Evolutionary conservation across 352 stramenopile genomes (phyloP), one percentile per base, ranked within the genome.

Genomic region (Aphanomyces astaci): DNA sequence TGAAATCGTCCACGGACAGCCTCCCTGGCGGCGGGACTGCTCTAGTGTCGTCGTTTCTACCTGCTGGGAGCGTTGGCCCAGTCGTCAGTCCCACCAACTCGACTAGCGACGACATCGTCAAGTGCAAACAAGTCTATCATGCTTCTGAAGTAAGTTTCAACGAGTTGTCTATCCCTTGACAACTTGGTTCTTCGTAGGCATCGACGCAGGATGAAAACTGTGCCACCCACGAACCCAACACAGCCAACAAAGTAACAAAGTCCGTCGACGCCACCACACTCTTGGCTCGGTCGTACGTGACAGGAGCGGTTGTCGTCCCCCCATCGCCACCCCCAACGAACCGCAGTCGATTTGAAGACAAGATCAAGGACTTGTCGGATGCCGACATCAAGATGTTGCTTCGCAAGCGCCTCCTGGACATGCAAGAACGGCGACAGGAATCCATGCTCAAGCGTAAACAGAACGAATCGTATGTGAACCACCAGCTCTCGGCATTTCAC

Each of bases 351-450:
- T 68, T 59, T 24, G 62, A 68, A 27, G 25, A 68, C 32, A 51
- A 28, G n/a, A 68, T 68, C 62, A 68, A 68, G 48, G 51, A 59
- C 27, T 32, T 68, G 27, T 68, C 62, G 24, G 62, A 68, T 28
- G 62, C 62, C 11, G 62, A 68, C 33, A 68, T 68, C 32, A 68
- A 68, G 33, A 13, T 60, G 2, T 45, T 68, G 5, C 33, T 68
- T 9, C 62, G 62, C 11, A 68, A 68, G 22, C 62, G 62, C 19
- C 49, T 68, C 28, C 27, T 68, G 10, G 62, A 60, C 30, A 68
- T 56, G 48, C 32, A 51, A 27, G 27, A 48, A 27, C 43, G 43
- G 27, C 49, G 39, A 40, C 43, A 68, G 40, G 43, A 57, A 60
- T 59, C 48, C 30, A 30, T 66, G 19, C 28, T 31, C 27, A 66